phyloP scores from a whole-genome alignment of 148 eudicot genomes.

The Chenopodium formosanum region DNA sequence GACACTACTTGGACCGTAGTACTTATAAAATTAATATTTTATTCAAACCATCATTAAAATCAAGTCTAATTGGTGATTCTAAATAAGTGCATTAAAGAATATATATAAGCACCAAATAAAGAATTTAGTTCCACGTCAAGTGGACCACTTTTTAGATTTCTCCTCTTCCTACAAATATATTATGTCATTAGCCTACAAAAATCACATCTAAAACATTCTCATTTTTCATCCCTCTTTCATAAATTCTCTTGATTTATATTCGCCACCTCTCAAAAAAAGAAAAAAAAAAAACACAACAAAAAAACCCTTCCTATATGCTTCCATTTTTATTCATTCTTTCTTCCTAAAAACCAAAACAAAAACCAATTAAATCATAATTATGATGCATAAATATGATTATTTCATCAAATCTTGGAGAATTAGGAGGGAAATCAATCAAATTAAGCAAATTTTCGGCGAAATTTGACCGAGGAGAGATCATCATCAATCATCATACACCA shows the following conservation, averaged over 20 bases:
- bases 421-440: not conserved
- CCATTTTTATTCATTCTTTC: not conserved
- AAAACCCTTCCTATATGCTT: not conserved
- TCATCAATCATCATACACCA: not conserved
- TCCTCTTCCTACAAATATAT: conserved; percentile 14
- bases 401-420: conserved; percentile 10
- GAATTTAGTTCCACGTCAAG: conserved; percentile 1
- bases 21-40: not conserved
- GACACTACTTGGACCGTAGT: no score
- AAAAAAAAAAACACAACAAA: not conserved
- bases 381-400: conserved; percentile 1
- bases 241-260: not conserved
- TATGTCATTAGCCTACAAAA: not conserved
- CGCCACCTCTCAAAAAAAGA: not conserved
- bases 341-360: no score
- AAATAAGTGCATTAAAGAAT: conserved; percentile 21
- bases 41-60: conserved; percentile 9
- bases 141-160: not conserved
- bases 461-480: not conserved
- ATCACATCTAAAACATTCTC: not conserved
- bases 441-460: not conserved
- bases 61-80: conserved; percentile 8
- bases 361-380: not conserved
- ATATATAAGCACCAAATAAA: conserved; percentile 14
- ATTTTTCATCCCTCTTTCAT: not conserved